Evolutionary conservation across 2,329 filamentous ascomycete species (phyloP).

Genomic region (Colletotrichum lini): DNA sequence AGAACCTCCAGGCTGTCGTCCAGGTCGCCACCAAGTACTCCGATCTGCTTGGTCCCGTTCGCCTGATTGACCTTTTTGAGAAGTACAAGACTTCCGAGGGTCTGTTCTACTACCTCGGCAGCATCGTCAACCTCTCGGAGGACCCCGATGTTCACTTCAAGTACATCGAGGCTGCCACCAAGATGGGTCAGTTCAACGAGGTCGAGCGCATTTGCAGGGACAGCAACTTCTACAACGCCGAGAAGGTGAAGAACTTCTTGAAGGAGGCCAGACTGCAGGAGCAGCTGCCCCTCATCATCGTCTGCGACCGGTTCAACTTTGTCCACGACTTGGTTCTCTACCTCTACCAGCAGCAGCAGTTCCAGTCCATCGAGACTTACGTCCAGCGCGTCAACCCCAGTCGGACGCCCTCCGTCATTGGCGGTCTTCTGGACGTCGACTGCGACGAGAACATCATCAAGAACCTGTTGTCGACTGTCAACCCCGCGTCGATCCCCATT

Average conservation of each 20-base stretch:
- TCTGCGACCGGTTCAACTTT: constrained; percentile 99
- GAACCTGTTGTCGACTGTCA: constrained; percentile 86
- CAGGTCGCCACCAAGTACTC: constrained; percentile 98
- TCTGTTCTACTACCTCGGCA: constrained; percentile 97
- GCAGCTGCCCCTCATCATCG: constrained; percentile 96
- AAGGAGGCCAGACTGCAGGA: constrained; percentile 95
- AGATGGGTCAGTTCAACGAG: constrained; percentile 93
- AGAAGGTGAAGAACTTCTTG: constrained; percentile 99
- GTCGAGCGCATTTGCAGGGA: constrained; percentile 98
- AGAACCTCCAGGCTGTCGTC: constrained; percentile 95
- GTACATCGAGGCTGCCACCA: constrained; percentile 97
- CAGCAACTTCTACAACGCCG: constrained; percentile 88
- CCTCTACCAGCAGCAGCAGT: constrained; percentile 99
- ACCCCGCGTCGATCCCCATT: constrained; percentile 88
- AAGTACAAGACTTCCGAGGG: constrained; percentile 98
- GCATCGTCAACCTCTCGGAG: constrained; percentile 96
- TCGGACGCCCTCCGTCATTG: constrained; percentile 91
- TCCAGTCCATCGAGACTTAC: constrained; percentile 98
- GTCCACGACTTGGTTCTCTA: constrained; percentile 97
- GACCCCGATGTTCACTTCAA: constrained; percentile 98
- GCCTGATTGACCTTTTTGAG: constrained; percentile 93
- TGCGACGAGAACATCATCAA: constrained; percentile 98
- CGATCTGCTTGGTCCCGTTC: constrained; percentile 89
- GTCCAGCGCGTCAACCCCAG: constrained; percentile 96
- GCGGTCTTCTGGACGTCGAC: constrained; percentile 94